A percentile compares a stretch with the other conserved stretches of the same genome.
These are phyloP conservation scores for Candida golubevii DNA, from an alignment of 805 yeast genomes.

Conservation along the genomic window DNA sequence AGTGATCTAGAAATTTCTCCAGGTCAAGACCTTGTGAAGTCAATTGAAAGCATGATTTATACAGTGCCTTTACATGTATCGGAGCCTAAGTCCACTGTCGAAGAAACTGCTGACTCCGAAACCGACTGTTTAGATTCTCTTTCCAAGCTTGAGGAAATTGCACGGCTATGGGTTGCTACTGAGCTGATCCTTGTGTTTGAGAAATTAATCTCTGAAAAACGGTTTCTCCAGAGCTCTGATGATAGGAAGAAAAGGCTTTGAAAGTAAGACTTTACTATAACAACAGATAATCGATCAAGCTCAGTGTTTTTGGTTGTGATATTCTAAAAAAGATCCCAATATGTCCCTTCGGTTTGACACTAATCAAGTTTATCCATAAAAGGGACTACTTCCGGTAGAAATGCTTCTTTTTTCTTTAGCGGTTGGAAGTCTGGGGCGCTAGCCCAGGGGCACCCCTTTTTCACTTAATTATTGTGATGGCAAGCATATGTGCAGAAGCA, in stretches of 20 bases:
- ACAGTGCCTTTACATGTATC: neutral
- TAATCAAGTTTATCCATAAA: no score
- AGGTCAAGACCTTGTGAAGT: constrained; percentile 4
- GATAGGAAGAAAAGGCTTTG: constrained; percentile 4
- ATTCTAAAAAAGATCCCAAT: no score
- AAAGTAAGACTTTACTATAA: neutral
- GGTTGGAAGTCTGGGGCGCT: no score
- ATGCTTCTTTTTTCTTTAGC: no score
- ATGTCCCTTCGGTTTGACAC: no score
- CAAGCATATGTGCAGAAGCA: no score
- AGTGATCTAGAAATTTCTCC: constrained; percentile 5
- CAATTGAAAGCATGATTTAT: constrained; percentile 8
- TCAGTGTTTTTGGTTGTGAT: no score
- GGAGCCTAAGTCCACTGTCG: neutral
- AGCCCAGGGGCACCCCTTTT: no score
- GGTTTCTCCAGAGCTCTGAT: constrained; percentile 20
- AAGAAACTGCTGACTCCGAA: neutral
- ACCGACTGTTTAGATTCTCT: constrained; percentile 20
- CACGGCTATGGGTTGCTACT: constrained; percentile 62
- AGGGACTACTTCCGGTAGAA: no score
- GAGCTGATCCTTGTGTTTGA: constrained; percentile 43
- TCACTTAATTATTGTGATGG: no score
- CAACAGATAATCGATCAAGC: no score
- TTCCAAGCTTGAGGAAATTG: constrained; percentile 48
- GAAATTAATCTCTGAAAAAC: constrained; percentile 24